phyloP scores from a whole-genome alignment of 2,329 filamentous ascomycete genomes.

The Aspergillus aculeatus region DNA sequence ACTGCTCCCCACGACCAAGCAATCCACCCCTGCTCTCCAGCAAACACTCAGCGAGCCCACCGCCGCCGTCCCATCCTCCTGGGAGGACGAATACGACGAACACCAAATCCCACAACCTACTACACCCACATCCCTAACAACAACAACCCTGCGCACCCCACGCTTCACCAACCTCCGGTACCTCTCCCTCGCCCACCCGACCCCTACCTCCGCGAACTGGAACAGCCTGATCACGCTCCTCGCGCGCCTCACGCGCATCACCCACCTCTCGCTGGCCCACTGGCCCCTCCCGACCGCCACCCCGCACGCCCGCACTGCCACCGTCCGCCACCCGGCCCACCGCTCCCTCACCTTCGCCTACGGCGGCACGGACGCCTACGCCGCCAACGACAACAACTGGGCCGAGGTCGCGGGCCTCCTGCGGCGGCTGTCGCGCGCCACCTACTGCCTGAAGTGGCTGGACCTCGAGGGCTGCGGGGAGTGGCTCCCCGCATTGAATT shows the following conservation, averaged over 20 bases:
- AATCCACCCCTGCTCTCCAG: background rate
- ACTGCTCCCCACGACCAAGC: slow-evolving; percentile 33
- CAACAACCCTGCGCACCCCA: slow-evolving; percentile 22
- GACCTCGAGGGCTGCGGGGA: slow-evolving; percentile 60
- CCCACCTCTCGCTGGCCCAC: slow-evolving; percentile 61
- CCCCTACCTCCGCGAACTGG: slow-evolving; percentile 51
- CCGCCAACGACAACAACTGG: slow-evolving; percentile 54
- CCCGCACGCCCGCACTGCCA: slow-evolving; percentile 51
- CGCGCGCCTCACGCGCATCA: slow-evolving; percentile 55
- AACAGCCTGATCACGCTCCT: slow-evolving; percentile 54
- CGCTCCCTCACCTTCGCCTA: slow-evolving; percentile 46
- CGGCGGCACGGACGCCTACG: slow-evolving; percentile 55
- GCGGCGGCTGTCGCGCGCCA: slow-evolving; percentile 54
- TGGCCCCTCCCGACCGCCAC: slow-evolving; percentile 62
- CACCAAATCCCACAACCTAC: background rate
- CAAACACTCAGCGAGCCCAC: slow-evolving; percentile 9
- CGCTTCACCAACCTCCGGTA: slow-evolving; percentile 56
- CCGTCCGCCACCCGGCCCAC: slow-evolving; percentile 41
- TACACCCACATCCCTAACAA: background rate
- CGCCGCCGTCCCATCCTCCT: slow-evolving; percentile 35
- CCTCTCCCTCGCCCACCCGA: slow-evolving; percentile 57
- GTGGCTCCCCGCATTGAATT: slow-evolving; percentile 56
- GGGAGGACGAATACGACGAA: slow-evolving; percentile 38
- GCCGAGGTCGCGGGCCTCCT: slow-evolving; percentile 57
- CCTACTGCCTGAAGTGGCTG: slow-evolving; percentile 61